Percentiles rank a stretch among this genome's conserved stretches.
These are phyloP conservation scores for Spathaspora sp. DNA, from an alignment of 1,139 yeast species.

Conservation along the genomic window DNA sequence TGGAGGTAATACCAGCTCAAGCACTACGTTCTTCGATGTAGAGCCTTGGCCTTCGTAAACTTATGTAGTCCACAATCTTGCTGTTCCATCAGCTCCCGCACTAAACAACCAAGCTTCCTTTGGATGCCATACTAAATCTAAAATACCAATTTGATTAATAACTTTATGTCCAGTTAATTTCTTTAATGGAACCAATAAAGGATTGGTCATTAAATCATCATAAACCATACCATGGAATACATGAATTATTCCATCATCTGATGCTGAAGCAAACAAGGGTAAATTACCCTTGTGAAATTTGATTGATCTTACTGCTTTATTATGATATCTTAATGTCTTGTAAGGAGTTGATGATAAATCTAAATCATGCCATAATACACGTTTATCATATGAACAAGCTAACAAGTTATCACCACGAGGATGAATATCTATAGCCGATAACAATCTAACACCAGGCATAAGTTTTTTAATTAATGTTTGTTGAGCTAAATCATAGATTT, in stretches of 20 bases:
- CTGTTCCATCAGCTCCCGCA: slow-evolving; percentile 98
- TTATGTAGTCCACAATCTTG: slow-evolving; percentile 90
- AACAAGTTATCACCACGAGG: slow-evolving; percentile 94
- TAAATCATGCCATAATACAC: slow-evolving; percentile 96
- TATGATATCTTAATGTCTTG: slow-evolving; percentile 92
- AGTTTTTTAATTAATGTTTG: slow-evolving; percentile 82
- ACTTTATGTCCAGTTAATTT: slow-evolving; percentile 91
- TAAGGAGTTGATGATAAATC: slow-evolving; percentile 89
- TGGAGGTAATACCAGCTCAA: neutral
- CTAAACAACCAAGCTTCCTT: slow-evolving; percentile 97
- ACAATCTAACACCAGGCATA: slow-evolving; percentile 95
- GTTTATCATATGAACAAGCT: slow-evolving; percentile 91
- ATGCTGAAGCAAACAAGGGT: slow-evolving; percentile 93
- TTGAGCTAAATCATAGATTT: slow-evolving; percentile 86
- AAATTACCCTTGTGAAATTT: slow-evolving; percentile 80
- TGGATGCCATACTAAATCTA: slow-evolving; percentile 94
- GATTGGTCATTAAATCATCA: slow-evolving; percentile 94
- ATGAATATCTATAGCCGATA: slow-evolving; percentile 87
- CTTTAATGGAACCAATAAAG: slow-evolving; percentile 93
- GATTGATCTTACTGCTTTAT: slow-evolving; percentile 88
- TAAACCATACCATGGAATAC: slow-evolving; percentile 96
- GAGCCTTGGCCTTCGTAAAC: neutral
- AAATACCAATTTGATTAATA: slow-evolving; percentile 79
- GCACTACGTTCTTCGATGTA: neutral
- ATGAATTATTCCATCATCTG: slow-evolving; percentile 92